Evolutionary conservation across 331 rosid genomes (phyloP), one percentile per base, ranked within the genome.

Genomic region (Ulmus americana): DNA sequence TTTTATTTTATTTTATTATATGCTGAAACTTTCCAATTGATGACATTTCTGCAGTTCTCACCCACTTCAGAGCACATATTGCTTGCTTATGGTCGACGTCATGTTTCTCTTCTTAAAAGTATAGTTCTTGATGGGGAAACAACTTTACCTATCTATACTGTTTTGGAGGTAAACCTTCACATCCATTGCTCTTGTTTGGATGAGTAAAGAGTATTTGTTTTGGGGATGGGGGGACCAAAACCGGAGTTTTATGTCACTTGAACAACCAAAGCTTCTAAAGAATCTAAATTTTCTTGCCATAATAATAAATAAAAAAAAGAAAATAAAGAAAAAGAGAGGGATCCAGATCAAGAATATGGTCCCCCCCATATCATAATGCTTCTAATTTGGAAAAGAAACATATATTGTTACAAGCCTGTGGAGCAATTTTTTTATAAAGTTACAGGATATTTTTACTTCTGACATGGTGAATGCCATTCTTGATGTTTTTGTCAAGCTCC

Each of bases 61-160:
- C 96, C 96, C 28, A 88, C 96, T n/a, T 86, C 96, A 45, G 88
- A 88, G 77, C 96, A 88, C 79, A 78, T 88, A 78, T 75, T 88
- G 49, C 90, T 88, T 80, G 96, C 96, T 66, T 86, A 88, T 69
- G 96, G 96, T 67, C 90, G 95, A n/a, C 94, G 95, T 10, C 96
- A 88, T 49, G 88, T 88, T 63, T 88, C 96, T 72, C 94, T 88
- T 74, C 90, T 88, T 54, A 88, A 84, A 78, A 84, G 88, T 70
- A 76, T 88, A 61, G 84, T 83, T 72, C 79, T 86, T 66, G 96
- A 88, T 73, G 95, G 90, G 44, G 88, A 85, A 70, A 84, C 86
- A 67, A 88, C 92, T 2, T 51, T 85, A 38, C 90, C 95, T 22
- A 80, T 88, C 61, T 88, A 88, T 56, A 85, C 95, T 61, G 92